Evolutionary conservation across 257 asterid genomes (phyloP).

Genomic region (Linderniella brevidens): DNA sequence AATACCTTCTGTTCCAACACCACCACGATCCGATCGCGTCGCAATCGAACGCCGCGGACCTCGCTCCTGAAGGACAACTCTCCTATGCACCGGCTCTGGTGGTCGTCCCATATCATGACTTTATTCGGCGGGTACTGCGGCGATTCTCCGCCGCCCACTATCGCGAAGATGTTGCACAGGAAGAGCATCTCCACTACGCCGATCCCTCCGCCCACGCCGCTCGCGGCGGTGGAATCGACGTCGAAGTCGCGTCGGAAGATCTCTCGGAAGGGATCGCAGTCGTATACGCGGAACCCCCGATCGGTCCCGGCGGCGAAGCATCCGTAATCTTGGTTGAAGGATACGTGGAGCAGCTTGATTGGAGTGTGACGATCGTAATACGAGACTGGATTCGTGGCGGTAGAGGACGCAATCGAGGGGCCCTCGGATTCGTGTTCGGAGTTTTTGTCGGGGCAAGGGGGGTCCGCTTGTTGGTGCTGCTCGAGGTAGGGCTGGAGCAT

Average conservation of each 20-base stretch:
- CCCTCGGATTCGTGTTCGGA: no score
- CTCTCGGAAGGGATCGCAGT: conserved; percentile 31
- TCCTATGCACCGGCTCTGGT: conserved; percentile 23
- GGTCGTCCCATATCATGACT: conserved; percentile 52
- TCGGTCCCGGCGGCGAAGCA: conserved; percentile 37
- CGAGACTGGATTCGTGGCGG: no score
- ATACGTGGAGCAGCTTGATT: conserved; percentile 21
- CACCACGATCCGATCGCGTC: conserved; percentile 13
- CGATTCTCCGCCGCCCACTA: conserved; percentile 36
- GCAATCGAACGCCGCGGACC: conserved; percentile 15
- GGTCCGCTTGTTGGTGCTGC: no score
- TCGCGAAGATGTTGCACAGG: conserved; percentile 22
- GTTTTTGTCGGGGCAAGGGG: no score
- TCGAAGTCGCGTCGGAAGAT: conserved; percentile 23
- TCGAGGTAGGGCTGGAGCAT: no score
- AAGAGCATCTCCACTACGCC: conserved; percentile 31
- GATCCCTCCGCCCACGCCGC: conserved; percentile 24
- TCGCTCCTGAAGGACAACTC: conserved; percentile 12
- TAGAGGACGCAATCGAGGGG: no score
- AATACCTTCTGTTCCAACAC: conserved; percentile 10
- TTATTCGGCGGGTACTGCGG: conserved; percentile 22
- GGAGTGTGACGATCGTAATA: not conserved
- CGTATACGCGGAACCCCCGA: conserved; percentile 31
- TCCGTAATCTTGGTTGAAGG: conserved; percentile 37
- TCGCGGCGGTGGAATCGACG: not conserved